phyloP scores from a whole-genome alignment of 495 filamentous ascomycete species.

The Tetracladium marchalianum region DNA sequence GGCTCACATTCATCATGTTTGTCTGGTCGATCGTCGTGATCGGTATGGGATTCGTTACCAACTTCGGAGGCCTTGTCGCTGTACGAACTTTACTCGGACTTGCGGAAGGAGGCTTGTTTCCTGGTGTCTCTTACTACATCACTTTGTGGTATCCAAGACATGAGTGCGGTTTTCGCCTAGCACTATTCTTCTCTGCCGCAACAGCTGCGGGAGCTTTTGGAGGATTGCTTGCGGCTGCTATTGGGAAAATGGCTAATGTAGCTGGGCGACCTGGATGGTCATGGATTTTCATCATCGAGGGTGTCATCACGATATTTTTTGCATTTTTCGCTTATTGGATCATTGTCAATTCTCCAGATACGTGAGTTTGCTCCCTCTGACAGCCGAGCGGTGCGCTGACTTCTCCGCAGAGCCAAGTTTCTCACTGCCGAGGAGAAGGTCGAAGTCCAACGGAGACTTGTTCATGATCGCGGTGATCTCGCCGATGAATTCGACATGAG shows the following conservation, averaged over 20 bases:
- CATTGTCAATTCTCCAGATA: not conserved
- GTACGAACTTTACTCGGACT: slow-evolving; percentile 46
- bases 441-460: not conserved
- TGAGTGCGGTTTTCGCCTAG: slow-evolving; percentile 48
- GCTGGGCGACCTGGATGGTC: slow-evolving; percentile 46
- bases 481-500: not conserved
- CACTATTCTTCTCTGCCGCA: slow-evolving; percentile 45
- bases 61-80: slow-evolving; percentile 59
- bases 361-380: not conserved
- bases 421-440: not conserved
- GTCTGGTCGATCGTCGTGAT: slow-evolving; percentile 43
- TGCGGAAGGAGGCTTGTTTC: slow-evolving; percentile 50
- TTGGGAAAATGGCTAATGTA: slow-evolving; percentile 44
- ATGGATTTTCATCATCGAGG: slow-evolving; percentile 33
- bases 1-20: slow-evolving; percentile 50
- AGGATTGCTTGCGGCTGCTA: slow-evolving; percentile 50
- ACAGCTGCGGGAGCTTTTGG: slow-evolving; percentile 51
- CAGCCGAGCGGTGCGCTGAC: no score
- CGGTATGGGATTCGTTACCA: slow-evolving; percentile 59
- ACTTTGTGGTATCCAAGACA: slow-evolving; percentile 54
- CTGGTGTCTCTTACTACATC: slow-evolving; percentile 44
- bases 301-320: slow-evolving; percentile 1
- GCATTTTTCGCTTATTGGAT: not conserved
- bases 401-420: not conserved
- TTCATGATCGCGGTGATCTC: not conserved